Conservation (phyloP, 2,329 filamentous ascomycete genomes). For the Colletotrichum simmondsii region DNA sequence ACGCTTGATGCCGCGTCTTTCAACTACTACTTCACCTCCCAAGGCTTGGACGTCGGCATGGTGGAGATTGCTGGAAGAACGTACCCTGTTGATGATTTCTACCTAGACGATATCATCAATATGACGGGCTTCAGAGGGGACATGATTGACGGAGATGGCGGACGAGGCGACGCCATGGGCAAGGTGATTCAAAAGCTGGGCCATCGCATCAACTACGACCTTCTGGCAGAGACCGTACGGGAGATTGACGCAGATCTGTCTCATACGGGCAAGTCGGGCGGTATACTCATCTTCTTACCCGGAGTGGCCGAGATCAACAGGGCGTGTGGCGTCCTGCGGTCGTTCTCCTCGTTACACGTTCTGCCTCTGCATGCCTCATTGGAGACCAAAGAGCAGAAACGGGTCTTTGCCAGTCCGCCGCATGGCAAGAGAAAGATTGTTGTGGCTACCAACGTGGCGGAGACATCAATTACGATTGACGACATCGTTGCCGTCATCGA, state of each 20-base stretch:
- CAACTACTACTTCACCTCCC: constrained; percentile 81
- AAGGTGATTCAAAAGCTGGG: constrained; percentile 79
- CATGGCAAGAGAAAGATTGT: constrained; percentile 89
- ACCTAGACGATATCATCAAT: constrained; percentile 86
- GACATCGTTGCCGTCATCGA: constrained; percentile 97
- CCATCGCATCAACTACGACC: constrained; percentile 89
- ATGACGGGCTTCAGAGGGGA: constrained; percentile 76
- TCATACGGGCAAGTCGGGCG: constrained; percentile 75
- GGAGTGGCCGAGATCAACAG: constrained; percentile 92
- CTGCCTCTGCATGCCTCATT: constrained; percentile 93
- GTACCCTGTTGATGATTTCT: constrained; percentile 89
- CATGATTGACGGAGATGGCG: constrained; percentile 58
- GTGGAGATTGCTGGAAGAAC: constrained; percentile 92
- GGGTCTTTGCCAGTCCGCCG: constrained; percentile 83
- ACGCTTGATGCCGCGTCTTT: constrained; percentile 92
- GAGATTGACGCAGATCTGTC: constrained; percentile 83
- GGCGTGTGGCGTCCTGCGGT: constrained; percentile 75
- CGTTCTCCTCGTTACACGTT: constrained; percentile 74
- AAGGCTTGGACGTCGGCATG: constrained; percentile 75
- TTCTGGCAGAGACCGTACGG: constrained; percentile 83
- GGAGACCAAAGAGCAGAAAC: constrained; percentile 86
- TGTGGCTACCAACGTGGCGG: constrained; percentile 94
- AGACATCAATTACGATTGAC: constrained; percentile 98
- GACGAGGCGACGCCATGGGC: constrained; percentile 66
- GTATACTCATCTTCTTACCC: constrained; percentile 94